Conservation (phyloP, 1,284 basidiomycete genomes). For the Dichomitus squalens region DNA sequence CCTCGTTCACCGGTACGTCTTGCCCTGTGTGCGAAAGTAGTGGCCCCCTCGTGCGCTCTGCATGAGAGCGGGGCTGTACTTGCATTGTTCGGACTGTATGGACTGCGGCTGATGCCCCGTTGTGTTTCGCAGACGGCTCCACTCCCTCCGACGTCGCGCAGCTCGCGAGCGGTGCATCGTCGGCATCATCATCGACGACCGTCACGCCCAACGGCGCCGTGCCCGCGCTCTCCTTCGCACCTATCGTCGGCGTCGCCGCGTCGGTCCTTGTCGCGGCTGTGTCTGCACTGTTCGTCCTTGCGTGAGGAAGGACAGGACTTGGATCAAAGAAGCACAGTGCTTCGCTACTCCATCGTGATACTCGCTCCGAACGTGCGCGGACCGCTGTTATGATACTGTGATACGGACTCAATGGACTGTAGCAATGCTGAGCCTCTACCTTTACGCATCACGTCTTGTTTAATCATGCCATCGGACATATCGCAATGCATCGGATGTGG, state of each 20-base stretch:
- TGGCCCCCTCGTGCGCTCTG: not conserved
- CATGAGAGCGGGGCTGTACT: not conserved
- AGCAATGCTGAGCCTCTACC: no score
- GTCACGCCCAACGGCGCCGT: conserved; percentile 31
- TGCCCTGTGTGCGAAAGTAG: not conserved
- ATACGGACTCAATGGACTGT: no score
- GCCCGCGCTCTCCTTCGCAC: conserved; percentile 23
- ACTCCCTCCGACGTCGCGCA: not conserved
- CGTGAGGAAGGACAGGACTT: conserved; percentile 23
- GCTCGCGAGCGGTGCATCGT: not conserved
- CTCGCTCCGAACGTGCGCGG: no score
- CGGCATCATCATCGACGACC: conserved; percentile 7
- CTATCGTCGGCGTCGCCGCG: conserved; percentile 25
- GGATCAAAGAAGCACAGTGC: not conserved
- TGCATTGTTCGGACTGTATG: not conserved
- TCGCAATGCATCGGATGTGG: no score
- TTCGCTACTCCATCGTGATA: no score
- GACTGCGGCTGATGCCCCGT: conserved; percentile 1
- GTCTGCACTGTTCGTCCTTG: conserved; percentile 38
- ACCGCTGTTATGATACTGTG: no score
- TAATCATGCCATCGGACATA: no score
- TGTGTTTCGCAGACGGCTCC: conserved; percentile 2
- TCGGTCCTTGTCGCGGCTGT: conserved; percentile 34
- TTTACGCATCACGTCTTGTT: no score
- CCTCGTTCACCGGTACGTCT: conserved; percentile 50